phyloP scores from a whole-genome alignment of 768 basidiomycete species.

The Rhizopogon vesiculosus region DNA sequence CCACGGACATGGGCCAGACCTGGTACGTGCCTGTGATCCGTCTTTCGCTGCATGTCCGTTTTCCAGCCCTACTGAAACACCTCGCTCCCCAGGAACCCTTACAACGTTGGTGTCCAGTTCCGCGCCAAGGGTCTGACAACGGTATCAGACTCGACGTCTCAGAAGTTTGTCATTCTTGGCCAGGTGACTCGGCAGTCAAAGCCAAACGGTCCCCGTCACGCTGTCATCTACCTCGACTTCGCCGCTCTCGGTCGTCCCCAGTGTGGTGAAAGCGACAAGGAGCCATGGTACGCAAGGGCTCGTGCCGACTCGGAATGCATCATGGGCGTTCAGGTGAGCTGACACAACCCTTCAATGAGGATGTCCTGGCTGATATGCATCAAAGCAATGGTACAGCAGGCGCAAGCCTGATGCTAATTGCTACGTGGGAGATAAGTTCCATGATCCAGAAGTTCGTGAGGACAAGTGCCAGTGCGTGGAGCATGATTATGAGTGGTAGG shows the following conservation, averaged over 20 bases:
- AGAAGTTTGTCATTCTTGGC: conserved; percentile 90
- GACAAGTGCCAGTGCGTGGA: conserved; percentile 81
- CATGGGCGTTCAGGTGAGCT: conserved; percentile 86
- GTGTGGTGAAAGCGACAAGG: conserved; percentile 71
- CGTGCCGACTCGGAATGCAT: conserved; percentile 67
- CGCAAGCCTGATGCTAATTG: conserved; percentile 82
- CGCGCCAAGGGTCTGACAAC: conserved; percentile 79
- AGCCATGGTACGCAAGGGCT: conserved; percentile 81
- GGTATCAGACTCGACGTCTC: conserved; percentile 91
- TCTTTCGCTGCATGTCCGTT: neutral
- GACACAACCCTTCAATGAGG: neutral
- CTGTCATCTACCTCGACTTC: conserved; percentile 82
- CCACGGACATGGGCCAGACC: conserved; percentile 72
- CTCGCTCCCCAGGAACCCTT: conserved; percentile 49
- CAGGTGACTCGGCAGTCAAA: conserved; percentile 62
- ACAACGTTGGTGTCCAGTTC: conserved; percentile 65
- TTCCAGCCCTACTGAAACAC: conserved; percentile 2
- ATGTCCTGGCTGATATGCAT: neutral
- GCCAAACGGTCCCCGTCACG: conserved; percentile 53
- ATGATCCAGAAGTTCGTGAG: conserved; percentile 79
- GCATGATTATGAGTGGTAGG: conserved; percentile 91
- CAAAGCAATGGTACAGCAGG: conserved; percentile 89
- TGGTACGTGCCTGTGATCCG: conserved; percentile 54
- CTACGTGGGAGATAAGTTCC: conserved; percentile 87
- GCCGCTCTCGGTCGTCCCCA: conserved; percentile 58